A percentile compares a stretch with the other conserved stretches of the same genome.
phyloP scores from a whole-genome alignment of 2,329 filamentous ascomycete species.

The Rhinocladiella mackenziei region DNA sequence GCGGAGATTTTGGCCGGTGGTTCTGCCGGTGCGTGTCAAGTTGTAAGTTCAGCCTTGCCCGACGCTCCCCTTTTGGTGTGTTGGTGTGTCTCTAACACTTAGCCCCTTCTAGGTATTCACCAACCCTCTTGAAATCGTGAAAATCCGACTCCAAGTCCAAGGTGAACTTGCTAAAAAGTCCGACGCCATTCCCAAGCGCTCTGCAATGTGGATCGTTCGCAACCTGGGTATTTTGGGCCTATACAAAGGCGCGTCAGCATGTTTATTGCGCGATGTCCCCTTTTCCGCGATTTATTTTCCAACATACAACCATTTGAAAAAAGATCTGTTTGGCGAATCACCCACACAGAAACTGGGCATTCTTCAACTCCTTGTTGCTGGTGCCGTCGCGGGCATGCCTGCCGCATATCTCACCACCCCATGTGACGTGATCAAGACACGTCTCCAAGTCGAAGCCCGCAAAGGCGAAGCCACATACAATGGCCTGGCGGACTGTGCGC shows the following conservation, averaged over 20 bases:
- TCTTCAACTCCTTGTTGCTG: constrained; percentile 84
- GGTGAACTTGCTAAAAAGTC: constrained; percentile 88
- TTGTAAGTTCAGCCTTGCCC: constrained; percentile 59
- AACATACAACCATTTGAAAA: constrained; percentile 90
- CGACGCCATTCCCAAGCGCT: constrained; percentile 77
- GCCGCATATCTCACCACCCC: constrained; percentile 93
- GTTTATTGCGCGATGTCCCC: constrained; percentile 89
- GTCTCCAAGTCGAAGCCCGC: constrained; percentile 92
- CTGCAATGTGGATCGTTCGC: constrained; percentile 94
- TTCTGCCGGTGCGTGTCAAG: constrained; percentile 87
- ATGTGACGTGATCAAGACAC: constrained; percentile 98
- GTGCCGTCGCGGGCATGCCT: constrained; percentile 90
- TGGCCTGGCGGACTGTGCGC: constrained; percentile 77
- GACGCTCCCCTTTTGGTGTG: constrained; percentile 5
- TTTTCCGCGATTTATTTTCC: constrained; percentile 99
- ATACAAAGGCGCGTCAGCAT: constrained; percentile 95
- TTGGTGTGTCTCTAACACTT: constrained; percentile 8
- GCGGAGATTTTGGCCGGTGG: constrained; percentile 85
- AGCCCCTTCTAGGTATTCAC: constrained; percentile 69
- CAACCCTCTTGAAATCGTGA: constrained; percentile 97
- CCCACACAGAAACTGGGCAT: constrained; percentile 80
- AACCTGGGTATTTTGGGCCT: constrained; percentile 91
- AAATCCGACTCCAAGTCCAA: constrained; percentile 96
- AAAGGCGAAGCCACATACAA: constrained; percentile 91
- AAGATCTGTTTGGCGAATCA: constrained; percentile 85